These are phyloP conservation scores for Cinchona pubescens DNA, from an alignment of 257 asterid species.

Conservation along the genomic window DNA sequence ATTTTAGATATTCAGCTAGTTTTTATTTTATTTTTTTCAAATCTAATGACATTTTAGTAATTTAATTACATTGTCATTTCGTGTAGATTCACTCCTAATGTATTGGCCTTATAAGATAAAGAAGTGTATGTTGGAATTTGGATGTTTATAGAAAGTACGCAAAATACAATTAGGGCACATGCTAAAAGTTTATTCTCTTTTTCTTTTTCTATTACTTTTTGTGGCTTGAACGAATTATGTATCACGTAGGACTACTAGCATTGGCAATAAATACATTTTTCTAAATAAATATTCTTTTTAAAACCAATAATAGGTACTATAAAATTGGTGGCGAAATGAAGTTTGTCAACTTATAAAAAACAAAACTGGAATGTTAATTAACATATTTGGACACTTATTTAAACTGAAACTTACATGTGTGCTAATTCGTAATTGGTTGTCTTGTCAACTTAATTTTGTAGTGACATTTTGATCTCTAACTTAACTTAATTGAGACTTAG, in stretches of 20 bases:
- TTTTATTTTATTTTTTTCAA: too few species aligned
- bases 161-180: not conserved
- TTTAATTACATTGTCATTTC: too few species aligned
- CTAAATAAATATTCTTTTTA: too few species aligned
- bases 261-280: too few species aligned
- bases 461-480: too few species aligned
- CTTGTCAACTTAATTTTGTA: not conserved
- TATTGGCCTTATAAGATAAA: not conserved
- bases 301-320: not conserved
- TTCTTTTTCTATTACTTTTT: too few species aligned
- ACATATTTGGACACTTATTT: not conserved
- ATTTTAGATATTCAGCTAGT: too few species aligned
- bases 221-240: not conserved
- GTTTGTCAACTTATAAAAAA: too few species aligned
- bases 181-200: not conserved
- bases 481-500: too few species aligned
- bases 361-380: not conserved
- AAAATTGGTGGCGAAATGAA: not conserved
- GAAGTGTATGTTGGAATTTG: not conserved
- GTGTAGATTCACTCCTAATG: too few species aligned
- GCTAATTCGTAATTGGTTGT: too few species aligned
- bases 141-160: not conserved
- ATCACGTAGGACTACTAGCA: not conserved
- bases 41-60: too few species aligned
- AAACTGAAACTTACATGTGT: not conserved